Percentiles rank a stretch among this genome's conserved stretches.
phyloP scores from a whole-genome alignment of 306 rosid genomes.

The Comarum palustre region DNA sequence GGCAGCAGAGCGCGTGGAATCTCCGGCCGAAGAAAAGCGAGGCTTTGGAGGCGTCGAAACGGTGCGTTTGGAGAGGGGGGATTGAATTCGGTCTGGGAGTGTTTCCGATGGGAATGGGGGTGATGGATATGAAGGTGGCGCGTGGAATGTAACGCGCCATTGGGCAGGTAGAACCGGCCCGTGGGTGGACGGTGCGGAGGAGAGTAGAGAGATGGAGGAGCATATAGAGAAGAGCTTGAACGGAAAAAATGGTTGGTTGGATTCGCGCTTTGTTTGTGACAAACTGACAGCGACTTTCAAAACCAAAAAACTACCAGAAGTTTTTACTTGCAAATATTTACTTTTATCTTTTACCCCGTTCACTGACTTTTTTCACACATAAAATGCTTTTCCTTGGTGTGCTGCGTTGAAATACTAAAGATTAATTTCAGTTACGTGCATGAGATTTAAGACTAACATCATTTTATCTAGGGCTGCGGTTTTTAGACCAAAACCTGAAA shows the following conservation, averaged over 20 bases:
- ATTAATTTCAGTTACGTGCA: too few relatives aligned
- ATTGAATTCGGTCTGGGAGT: conserved; percentile 8
- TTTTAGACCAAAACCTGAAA: too few relatives aligned
- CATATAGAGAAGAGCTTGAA: conserved; percentile 21
- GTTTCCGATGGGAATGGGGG: conserved; percentile 2
- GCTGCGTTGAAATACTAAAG: too few relatives aligned
- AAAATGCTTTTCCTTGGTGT: too few relatives aligned
- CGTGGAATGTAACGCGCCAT: conserved; percentile 58
- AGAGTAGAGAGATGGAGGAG: conserved; percentile 15
- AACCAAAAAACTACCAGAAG: background rate
- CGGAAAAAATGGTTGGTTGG: background rate
- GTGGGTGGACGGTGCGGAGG: conserved; percentile 32
- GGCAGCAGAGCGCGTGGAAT: conserved; percentile 36
- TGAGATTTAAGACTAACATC: too few relatives aligned
- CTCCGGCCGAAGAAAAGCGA: conserved; percentile 33
- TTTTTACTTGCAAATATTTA: background rate
- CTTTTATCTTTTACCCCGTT: too few relatives aligned
- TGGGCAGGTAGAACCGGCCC: conserved; percentile 19
- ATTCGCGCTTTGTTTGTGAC: background rate
- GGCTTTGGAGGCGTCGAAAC: conserved; percentile 23
- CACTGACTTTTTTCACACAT: too few relatives aligned
- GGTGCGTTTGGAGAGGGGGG: conserved; percentile 17
- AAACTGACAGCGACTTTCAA: background rate
- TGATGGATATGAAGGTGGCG: conserved; percentile 30
- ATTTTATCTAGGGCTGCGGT: too few relatives aligned